These are phyloP conservation scores for Stenogyne calaminthoides DNA, from an alignment of 305 asterid genomes.

Conservation along the genomic window DNA sequence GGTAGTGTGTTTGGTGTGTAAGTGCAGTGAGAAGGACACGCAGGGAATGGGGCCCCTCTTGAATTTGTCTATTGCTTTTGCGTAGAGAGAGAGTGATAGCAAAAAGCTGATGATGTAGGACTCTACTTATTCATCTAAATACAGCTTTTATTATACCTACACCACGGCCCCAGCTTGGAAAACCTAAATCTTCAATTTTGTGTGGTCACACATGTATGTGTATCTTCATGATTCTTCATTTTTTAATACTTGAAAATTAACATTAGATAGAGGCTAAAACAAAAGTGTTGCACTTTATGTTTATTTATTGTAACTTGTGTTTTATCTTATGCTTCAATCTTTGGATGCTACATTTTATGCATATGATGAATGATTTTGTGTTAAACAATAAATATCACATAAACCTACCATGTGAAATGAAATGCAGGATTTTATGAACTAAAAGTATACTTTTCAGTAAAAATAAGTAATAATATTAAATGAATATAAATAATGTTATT, in stretches of 20 bases:
- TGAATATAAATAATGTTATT: no score
- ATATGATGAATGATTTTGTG: neutral
- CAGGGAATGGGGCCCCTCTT: conserved; percentile 39
- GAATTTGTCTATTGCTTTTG: no score
- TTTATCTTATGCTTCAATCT: neutral
- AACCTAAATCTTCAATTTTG: neutral
- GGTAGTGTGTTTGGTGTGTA: conserved; percentile 21
- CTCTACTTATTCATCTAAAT: neutral
- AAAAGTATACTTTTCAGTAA: no score
- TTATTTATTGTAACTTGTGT: neutral
- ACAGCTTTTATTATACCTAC: conserved; percentile 20
- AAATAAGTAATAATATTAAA: no score
- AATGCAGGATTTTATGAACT: no score
- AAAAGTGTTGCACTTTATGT: neutral
- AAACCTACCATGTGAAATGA: no score
- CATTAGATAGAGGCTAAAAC: neutral
- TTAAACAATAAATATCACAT: no score
- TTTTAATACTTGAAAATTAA: no score
- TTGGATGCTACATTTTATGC: neutral
- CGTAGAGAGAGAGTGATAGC: conserved; percentile 27
- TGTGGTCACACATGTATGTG: no score
- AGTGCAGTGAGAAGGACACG: conserved; percentile 36
- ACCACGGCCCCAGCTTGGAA: conserved; percentile 23
- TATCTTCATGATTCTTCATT: no score
- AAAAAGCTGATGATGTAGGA: conserved; percentile 31